These are phyloP conservation scores for Colletotrichum sp. DNA, from an alignment of 2,329 filamentous ascomycete species.

Conservation along the genomic window DNA sequence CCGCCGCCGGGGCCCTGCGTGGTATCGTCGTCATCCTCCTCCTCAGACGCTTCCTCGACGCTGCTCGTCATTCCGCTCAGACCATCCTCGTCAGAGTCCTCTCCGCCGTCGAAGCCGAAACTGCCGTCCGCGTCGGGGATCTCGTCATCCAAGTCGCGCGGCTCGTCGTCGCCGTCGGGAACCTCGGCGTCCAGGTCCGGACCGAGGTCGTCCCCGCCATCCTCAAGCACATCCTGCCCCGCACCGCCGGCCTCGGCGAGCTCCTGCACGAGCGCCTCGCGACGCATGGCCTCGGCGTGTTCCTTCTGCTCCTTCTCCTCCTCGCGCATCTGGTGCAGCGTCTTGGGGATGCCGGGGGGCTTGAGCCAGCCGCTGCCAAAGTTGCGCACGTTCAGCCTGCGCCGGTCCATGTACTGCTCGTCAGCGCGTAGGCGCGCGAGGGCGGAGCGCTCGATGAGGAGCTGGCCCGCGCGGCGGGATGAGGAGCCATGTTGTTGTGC, in stretches of 20 bases:
- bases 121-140: constrained; percentile 69
- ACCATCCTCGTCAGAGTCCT: constrained; percentile 44
- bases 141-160: constrained; percentile 72
- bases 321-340: constrained; percentile 86
- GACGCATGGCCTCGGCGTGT: constrained; percentile 74
- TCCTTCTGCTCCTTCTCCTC: constrained; percentile 90
- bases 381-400: constrained; percentile 81
- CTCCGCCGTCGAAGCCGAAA: constrained; percentile 47
- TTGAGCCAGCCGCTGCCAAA: constrained; percentile 92
- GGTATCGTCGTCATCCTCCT: constrained; percentile 41
- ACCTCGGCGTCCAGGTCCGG: constrained; percentile 25
- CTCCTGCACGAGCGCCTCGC: constrained; percentile 75
- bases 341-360: constrained; percentile 87
- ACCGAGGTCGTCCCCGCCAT: constrained; percentile 50
- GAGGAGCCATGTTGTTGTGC: constrained; percentile 22
- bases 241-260: constrained; percentile 69
- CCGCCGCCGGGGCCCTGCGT: constrained; percentile 32
- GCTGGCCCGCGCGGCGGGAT: constrained; percentile 41
- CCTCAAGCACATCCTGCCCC: constrained; percentile 47
- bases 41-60: constrained; percentile 21
- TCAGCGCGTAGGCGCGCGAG: constrained; percentile 76
- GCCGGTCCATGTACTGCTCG: constrained; percentile 76
- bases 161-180: constrained; percentile 49
- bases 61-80: constrained; percentile 2
- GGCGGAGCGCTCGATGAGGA: constrained; percentile 60